Conservation (phyloP, 495 filamentous ascomycete genomes). For the Penicillium herquei region DNA sequence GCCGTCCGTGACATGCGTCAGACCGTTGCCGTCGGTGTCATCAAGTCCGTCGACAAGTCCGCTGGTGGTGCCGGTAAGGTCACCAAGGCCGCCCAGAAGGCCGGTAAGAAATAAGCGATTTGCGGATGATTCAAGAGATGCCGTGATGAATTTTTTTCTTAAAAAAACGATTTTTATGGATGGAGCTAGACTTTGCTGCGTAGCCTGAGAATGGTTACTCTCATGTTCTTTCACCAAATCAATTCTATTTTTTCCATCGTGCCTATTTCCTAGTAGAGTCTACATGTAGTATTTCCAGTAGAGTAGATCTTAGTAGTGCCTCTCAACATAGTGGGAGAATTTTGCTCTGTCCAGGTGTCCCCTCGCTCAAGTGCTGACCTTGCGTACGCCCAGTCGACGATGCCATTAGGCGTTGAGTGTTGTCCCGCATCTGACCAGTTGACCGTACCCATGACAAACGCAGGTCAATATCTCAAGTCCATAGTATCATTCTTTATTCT, state of each 20-base stretch:
- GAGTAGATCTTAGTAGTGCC: neutral
- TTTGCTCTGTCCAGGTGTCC: too few species aligned
- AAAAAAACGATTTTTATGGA: slow-evolving; percentile 29
- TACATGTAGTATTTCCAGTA: neutral
- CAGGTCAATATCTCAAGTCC: too few species aligned
- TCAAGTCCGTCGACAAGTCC: slow-evolving; percentile 82
- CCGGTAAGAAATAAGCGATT: slow-evolving; percentile 63
- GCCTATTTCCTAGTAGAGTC: neutral
- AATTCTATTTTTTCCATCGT: slow-evolving; percentile 3
- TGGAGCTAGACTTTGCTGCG: slow-evolving; percentile 31
- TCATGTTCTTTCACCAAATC: slow-evolving; percentile 25
- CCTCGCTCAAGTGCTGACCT: too few species aligned
- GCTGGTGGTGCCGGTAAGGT: slow-evolving; percentile 68
- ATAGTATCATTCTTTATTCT: too few species aligned
- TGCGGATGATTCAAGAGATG: slow-evolving; percentile 29
- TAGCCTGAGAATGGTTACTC: slow-evolving; percentile 25
- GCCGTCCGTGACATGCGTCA: slow-evolving; percentile 90
- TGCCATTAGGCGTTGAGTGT: too few species aligned
- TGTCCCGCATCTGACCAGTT: too few species aligned
- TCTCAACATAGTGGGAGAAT: too few species aligned
- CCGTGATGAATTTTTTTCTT: slow-evolving; percentile 34
- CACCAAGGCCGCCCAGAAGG: slow-evolving; percentile 71
- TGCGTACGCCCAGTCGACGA: too few species aligned
- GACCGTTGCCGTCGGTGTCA: slow-evolving; percentile 97
- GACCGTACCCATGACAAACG: too few species aligned